phyloP scores from a whole-genome alignment of 2,329 filamentous ascomycete genomes.

The Cladorrhinum sp. region DNA sequence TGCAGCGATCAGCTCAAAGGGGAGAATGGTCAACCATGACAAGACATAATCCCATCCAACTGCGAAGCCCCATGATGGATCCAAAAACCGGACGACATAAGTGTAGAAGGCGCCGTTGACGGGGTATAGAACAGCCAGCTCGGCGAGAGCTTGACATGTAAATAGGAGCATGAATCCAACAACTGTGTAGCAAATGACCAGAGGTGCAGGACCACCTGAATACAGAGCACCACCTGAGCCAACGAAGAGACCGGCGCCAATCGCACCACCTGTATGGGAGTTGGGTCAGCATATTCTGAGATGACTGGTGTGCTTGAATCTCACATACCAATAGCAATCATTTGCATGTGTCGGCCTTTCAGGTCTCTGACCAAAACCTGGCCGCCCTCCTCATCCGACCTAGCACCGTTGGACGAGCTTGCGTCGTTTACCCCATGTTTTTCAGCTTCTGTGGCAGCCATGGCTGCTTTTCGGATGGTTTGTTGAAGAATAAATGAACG shows the following conservation, averaged over 20 bases:
- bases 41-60: constrained; percentile 54
- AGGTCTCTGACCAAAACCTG: constrained; percentile 31
- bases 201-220: constrained; percentile 55
- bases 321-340: constrained; percentile 44
- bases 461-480: background rate
- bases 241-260: constrained; percentile 64
- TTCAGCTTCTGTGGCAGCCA: background rate
- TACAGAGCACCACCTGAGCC: constrained; percentile 60
- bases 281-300: background rate
- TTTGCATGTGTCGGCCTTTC: constrained; percentile 43
- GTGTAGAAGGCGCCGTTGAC: constrained; percentile 62
- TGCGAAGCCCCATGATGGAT: constrained; percentile 57
- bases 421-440: background rate
- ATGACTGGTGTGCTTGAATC: background rate
- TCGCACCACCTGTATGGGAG: constrained; percentile 38
- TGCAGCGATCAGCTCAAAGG: constrained; percentile 54
- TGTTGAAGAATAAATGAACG: background rate
- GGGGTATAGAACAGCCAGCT: constrained; percentile 58
- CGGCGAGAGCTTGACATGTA: constrained; percentile 58
- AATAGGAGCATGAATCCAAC: constrained; percentile 58
- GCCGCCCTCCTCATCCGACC: constrained; percentile 37
- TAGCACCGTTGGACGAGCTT: constrained; percentile 16
- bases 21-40: constrained; percentile 47
- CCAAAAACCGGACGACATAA: constrained; percentile 60
- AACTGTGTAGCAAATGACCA: constrained; percentile 51